Percentiles rank a stretch among this genome's conserved stretches.
Conservation (phyloP, 2,329 filamentous ascomycete species). For the Calycina herbarum region DNA sequence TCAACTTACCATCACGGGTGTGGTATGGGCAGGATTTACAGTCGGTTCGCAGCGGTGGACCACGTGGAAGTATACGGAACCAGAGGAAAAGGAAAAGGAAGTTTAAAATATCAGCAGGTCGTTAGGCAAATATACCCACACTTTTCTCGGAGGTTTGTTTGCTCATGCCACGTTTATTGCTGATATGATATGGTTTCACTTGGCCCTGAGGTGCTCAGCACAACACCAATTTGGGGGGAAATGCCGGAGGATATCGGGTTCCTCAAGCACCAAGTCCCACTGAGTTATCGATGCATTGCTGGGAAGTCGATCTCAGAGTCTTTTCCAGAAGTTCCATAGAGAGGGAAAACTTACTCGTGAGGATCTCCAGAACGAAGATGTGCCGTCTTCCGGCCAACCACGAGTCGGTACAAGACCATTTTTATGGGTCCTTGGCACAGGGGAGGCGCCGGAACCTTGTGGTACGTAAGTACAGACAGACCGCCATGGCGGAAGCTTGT, state of each 20-base stretch:
- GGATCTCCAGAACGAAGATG: slow-evolving; percentile 5
- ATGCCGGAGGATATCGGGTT: not conserved
- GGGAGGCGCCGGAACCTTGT: slow-evolving; percentile 17
- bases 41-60: slow-evolving; percentile 25
- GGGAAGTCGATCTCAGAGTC: not conserved
- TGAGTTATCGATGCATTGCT: not conserved
- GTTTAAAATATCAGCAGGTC: not conserved
- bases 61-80: slow-evolving; percentile 6
- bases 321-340: not conserved
- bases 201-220: not conserved
- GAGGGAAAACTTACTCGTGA: not conserved
- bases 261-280: not conserved
- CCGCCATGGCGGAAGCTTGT: slow-evolving; percentile 3
- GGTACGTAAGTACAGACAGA: not conserved
- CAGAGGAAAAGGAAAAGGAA: not conserved
- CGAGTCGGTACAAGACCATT: slow-evolving; percentile 2
- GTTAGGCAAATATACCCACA: not conserved
- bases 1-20: slow-evolving; percentile 31
- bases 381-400: slow-evolving; percentile 7
- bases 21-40: slow-evolving; percentile 34
- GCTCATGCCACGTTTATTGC: not conserved
- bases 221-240: not conserved
- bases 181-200: not conserved
- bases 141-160: not conserved
- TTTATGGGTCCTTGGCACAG: slow-evolving; percentile 8